A percentile compares a stretch with the other conserved stretches of the same genome.
Evolutionary conservation across 2,329 filamentous ascomycete species (phyloP).

Genomic region (Colletotrichum higginsianum): DNA sequence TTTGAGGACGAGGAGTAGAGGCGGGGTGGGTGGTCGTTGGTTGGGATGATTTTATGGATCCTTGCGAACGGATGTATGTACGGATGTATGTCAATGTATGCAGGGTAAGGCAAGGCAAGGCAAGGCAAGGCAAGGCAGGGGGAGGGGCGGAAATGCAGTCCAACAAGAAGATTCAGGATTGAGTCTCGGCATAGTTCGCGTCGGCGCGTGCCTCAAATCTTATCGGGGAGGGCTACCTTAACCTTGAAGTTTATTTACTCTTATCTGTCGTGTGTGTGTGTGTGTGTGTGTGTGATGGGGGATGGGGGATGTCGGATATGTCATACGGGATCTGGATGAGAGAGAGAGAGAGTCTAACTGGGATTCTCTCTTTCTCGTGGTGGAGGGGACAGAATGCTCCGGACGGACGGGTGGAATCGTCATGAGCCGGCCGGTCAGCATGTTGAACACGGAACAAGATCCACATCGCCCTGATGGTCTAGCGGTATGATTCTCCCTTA

Average conservation of each 20-base stretch:
- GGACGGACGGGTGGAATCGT: background rate
- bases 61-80: background rate
- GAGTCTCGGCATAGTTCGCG: slow-evolving; percentile 22
- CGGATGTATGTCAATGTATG: background rate
- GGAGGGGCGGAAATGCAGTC: background rate
- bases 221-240: background rate
- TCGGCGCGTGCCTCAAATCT: background rate
- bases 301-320: too few species aligned
- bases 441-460: background rate
- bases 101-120: background rate
- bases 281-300: background rate
- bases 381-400: background rate
- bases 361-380: background rate
- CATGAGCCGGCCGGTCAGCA: background rate
- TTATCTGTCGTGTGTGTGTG: background rate
- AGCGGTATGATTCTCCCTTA: slow-evolving; percentile 43
- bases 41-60: background rate
- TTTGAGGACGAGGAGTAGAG: slow-evolving; percentile 59
- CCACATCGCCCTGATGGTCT: slow-evolving; percentile 37
- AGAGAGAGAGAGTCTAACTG: too few species aligned
- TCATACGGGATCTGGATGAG: too few species aligned
- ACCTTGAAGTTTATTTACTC: background rate
- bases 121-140: too few species aligned
- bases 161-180: background rate
- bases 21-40: background rate